Evolutionary conservation across 257 asterid genomes (phyloP), one percentile per base, ranked within the genome.

Genomic region (Nicotiana tomentosiformis): DNA sequence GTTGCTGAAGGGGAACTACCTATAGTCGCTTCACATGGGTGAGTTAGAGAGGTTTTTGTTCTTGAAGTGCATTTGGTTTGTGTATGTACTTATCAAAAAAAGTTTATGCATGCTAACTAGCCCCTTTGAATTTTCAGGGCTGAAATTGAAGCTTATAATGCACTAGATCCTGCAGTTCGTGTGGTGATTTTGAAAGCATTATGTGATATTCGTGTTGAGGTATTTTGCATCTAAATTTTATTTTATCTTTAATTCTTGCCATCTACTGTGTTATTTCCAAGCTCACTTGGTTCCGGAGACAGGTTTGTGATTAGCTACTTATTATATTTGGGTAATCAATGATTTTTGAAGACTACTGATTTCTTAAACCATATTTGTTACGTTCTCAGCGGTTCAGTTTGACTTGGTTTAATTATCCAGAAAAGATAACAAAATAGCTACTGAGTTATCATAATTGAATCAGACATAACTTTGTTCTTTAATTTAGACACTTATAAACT

Each of bases 161-260:
- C 92, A 51, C 94, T 96, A 66, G 97, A 94, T 86, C 98, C 98
- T 53, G 96, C 91, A 30, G 94, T 96, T 72, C 92, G 99, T 29
- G 98, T 94, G 89, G 89, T 93, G 88, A 96, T 94, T 86, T 84
- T 96, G 88, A 96, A 96, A 92, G 99, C 99, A 55, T 78, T 94
- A 77, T 96, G 99, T 83, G 99, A 96, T 88, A 96, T 96, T 85
- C 99, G 99, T 77, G 98, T 96, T 61, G 98, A 94, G 99, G 99
- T 96, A 90, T 84, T 20, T 49, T 77, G 23, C 69, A 87, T 68
- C 26, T 35, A 29, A 86, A 66, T 70, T 23, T 66, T 83, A 64
- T 76, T 85, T 81, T 67, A 11, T 23, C 62, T 35, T 68, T 68
- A 49, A 61, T 85, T 55, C 66, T 72, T 83, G 76, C 29, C 29